Base-by-base conservation (phyloP, 306 rosid genomes). In the Cucumis hystrix region DNA sequence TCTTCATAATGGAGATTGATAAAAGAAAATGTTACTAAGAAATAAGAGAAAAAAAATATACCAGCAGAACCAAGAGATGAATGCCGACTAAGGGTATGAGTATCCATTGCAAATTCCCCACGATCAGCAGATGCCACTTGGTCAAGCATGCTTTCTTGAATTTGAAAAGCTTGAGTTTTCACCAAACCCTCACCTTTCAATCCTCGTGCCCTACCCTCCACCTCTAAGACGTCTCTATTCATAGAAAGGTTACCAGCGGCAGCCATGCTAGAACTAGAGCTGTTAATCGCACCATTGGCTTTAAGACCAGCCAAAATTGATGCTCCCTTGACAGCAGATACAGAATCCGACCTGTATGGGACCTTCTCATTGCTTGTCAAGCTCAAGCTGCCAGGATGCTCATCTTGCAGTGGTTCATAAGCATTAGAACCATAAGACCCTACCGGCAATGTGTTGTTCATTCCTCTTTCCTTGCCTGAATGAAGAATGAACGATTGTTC, bases 341-440 rank as follows among this genome's bases (percentile, higher is more conserved):
- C 82, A 55, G 87, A 74, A 43, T 83, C 77, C 25, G 87, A 63
- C 79, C 76, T 71, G 77, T 74, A 83, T 28, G 63, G 78, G 66
- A 75, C 28, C 14, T 77, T 85, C 58, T 83, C 88, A 76, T 77
- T 76, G 79, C 85, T 76, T 54, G 78, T 82, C 78, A 80, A 60
- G 56, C 62, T 82, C 78, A 80, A 60, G 56, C 57, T 78, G 77
- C 79, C 15, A 52, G 80, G 67, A 78, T 39, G 62, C 74, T 78
- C 88, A 54, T 80, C 86, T 47, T 55, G 83, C 79, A 17, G 76
- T 21, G 76, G 80, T 16, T 83, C 87, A 64, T 79, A 49, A 17
- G 79, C 79, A 77, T 57, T 78, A 33, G 87, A 82, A 80, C 85
- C 87, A 78, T 80, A 87, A 9, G 85, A 81, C 30, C 89, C 86